Evolutionary conservation across 225 moss, liverwort and hornwort genomes (phyloP).

Genomic region (Pseudisothecium myosuroides): DNA sequence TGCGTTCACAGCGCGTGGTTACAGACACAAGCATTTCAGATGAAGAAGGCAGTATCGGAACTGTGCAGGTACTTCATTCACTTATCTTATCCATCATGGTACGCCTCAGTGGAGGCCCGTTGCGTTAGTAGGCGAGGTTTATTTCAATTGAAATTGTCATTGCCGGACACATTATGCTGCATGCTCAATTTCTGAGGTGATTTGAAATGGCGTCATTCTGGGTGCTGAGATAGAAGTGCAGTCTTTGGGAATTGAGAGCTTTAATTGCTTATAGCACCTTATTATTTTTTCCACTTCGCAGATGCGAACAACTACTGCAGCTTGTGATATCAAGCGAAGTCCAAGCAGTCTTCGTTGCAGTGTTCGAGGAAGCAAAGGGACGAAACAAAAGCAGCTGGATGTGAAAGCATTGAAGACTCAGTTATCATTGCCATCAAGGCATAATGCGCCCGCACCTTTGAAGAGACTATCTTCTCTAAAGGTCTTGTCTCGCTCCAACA

Average conservation of each 20-base stretch:
- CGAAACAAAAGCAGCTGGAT: slow-evolving; percentile 14
- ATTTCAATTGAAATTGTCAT: background rate
- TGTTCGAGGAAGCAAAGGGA: slow-evolving; percentile 25
- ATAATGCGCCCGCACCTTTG: slow-evolving; percentile 12
- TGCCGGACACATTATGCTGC: background rate
- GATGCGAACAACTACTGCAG: slow-evolving; percentile 19
- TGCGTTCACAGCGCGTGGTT: slow-evolving; percentile 5
- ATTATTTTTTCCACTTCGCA: background rate
- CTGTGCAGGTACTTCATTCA: slow-evolving; percentile 17
- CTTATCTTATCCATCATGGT: background rate
- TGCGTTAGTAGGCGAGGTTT: background rate
- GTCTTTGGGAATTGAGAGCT: background rate
- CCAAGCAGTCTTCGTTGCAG: slow-evolving; percentile 44
- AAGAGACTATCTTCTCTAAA: slow-evolving; percentile 38
- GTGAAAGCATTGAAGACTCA: slow-evolving; percentile 21
- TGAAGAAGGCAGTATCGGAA: slow-evolving; percentile 37
- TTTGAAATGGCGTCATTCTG: background rate
- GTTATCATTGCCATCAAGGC: slow-evolving; percentile 22
- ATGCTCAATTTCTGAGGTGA: background rate
- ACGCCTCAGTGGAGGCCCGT: background rate
- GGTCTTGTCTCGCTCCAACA: slow-evolving; percentile 32
- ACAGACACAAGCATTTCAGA: slow-evolving; percentile 27
- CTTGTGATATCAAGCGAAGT: slow-evolving; percentile 33
- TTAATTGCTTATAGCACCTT: background rate
- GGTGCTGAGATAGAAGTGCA: background rate